Evolutionary conservation across 2,329 filamentous ascomycete species (phyloP).

Genomic region (Grosmannia huntii): DNA sequence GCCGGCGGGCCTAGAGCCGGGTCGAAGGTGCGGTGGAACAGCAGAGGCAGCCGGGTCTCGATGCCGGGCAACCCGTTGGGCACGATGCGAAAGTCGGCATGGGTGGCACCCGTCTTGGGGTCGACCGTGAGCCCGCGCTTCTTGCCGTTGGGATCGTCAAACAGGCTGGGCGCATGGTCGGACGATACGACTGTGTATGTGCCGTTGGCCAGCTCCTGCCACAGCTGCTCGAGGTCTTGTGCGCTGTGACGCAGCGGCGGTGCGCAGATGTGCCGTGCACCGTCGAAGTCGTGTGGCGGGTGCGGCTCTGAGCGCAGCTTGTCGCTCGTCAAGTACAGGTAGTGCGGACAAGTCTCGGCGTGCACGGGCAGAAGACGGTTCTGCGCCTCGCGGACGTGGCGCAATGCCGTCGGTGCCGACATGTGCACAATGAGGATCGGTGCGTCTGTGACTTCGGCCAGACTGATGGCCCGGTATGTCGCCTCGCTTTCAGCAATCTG

Average conservation of each 20-base stretch:
- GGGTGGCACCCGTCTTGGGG: neutral
- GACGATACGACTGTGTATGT: conserved; percentile 42
- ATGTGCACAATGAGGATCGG: conserved; percentile 43
- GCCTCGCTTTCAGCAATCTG: conserved; percentile 34
- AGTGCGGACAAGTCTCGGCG: conserved; percentile 46
- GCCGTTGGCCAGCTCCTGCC: conserved; percentile 35
- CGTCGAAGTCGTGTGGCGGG: conserved; percentile 5
- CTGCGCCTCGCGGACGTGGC: conserved; percentile 36
- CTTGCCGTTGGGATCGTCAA: conserved; percentile 25
- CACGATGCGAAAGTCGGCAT: conserved; percentile 33
- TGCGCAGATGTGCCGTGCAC: conserved; percentile 40
- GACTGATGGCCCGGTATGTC: conserved; percentile 33
- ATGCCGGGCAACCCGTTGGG: conserved; percentile 45
- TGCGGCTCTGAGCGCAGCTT: conserved; percentile 14
- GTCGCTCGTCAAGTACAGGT: conserved; percentile 37
- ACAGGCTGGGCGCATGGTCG: conserved; percentile 34
- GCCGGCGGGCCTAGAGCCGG: conserved; percentile 7
- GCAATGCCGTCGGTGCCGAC: conserved; percentile 30
- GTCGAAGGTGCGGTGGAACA: conserved; percentile 20
- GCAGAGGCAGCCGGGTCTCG: conserved; percentile 39
- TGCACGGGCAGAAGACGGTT: conserved; percentile 36
- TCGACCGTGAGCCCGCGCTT: conserved; percentile 9
- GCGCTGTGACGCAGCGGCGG: conserved; percentile 32
- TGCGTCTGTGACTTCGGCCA: conserved; percentile 34
- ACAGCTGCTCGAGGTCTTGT: conserved; percentile 36